These are phyloP conservation scores for Cenococcum geophilum DNA, from an alignment of 495 filamentous ascomycete genomes.

Conservation along the genomic window DNA sequence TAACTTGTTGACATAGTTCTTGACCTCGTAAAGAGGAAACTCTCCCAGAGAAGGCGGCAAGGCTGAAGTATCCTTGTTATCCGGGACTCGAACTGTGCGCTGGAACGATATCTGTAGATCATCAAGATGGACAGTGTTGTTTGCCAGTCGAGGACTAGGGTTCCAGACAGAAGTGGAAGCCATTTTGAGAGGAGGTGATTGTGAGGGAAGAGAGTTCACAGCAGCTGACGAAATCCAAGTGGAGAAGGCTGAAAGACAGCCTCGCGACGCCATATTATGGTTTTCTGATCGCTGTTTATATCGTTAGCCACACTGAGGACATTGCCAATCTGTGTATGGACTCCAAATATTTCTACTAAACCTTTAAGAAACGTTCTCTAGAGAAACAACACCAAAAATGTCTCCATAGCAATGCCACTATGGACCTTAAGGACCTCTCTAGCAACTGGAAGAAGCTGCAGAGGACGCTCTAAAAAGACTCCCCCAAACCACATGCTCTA, in stretches of 20 bases:
- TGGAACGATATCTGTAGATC: conserved; percentile 17
- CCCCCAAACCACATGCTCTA: neutral
- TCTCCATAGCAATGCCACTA: neutral
- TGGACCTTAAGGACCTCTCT: neutral
- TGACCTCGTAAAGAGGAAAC: conserved; percentile 18
- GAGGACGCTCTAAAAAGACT: neutral
- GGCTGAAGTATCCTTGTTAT: conserved; percentile 3
- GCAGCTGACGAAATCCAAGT: too few species aligned
- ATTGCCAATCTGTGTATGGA: too few species aligned
- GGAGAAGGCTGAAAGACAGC: too few species aligned
- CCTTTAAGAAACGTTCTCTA: neutral
- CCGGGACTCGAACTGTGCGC: conserved; percentile 20
- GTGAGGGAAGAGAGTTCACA: too few species aligned
- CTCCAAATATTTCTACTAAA: too few species aligned
- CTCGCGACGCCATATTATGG: neutral
- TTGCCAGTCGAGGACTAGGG: neutral
- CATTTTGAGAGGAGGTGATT: conserved; percentile 5
- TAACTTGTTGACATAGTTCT: conserved; percentile 10
- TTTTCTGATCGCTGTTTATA: too few species aligned
- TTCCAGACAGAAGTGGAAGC: neutral
- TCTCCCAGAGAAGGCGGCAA: conserved; percentile 12
- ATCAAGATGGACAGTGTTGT: conserved; percentile 6
- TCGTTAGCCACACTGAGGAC: too few species aligned
- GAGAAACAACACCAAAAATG: neutral
- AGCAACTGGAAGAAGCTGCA: conserved; percentile 1